A percentile compares a stretch with the other conserved stretches of the same genome.
These are phyloP conservation scores for Pseudozyma pruni DNA, from an alignment of 1,284 basidiomycete genomes.

Conservation along the genomic window DNA sequence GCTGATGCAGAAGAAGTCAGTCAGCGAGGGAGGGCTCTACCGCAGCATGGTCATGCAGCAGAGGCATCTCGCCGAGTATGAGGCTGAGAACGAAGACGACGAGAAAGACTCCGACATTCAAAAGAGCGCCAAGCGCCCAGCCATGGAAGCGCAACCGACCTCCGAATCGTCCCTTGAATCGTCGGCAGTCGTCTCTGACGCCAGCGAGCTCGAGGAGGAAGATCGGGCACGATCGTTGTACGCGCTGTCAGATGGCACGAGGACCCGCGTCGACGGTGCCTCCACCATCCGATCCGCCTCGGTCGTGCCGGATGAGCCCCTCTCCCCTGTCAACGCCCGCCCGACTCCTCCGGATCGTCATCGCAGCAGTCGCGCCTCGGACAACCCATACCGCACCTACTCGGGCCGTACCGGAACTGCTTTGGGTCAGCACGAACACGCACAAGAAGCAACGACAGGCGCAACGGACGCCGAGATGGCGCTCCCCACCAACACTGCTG, in stretches of 20 bases:
- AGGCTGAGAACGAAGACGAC: conserved; percentile 16
- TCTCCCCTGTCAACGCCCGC: conserved; percentile 7
- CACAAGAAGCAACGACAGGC: conserved; percentile 20
- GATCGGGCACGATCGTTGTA: conserved; percentile 9
- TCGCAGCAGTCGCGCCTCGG: conserved; percentile 39
- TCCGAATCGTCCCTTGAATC: conserved; percentile 14
- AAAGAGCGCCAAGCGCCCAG: not conserved
- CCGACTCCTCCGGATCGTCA: conserved; percentile 13
- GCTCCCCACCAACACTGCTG: conserved; percentile 23
- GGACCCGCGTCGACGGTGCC: conserved; percentile 35
- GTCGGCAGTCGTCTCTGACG: conserved; percentile 5
- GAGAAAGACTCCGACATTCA: conserved; percentile 1
- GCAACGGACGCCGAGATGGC: conserved; percentile 12
- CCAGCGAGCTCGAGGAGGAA: conserved; percentile 7
- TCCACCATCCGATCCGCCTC: conserved; percentile 27
- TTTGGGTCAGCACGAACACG: conserved; percentile 36
- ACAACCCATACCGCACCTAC: conserved; percentile 17
- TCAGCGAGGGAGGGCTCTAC: conserved; percentile 38
- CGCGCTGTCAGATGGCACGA: conserved; percentile 26
- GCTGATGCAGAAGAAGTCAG: conserved; percentile 44
- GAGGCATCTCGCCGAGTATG: conserved; percentile 36
- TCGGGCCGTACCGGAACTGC: conserved; percentile 24
- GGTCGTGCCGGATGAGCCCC: conserved; percentile 25
- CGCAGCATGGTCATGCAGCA: conserved; percentile 63
- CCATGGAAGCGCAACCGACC: conserved; percentile 2